Conservation (phyloP, 176 grass and related monocot genomes). For the Canna indica region DNA sequence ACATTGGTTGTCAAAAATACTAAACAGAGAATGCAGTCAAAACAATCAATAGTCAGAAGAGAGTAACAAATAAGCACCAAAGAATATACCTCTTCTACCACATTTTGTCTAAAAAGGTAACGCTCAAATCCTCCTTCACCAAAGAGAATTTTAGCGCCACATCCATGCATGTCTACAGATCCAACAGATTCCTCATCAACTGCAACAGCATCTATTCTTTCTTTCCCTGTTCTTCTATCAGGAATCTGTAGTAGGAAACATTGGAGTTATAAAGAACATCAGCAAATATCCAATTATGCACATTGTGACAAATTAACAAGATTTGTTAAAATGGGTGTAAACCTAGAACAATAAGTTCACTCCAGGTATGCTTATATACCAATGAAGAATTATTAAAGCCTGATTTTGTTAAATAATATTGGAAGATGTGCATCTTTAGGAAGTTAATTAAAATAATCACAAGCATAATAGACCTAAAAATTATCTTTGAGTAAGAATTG, state of each 20-base stretch:
- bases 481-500: too few relatives aligned
- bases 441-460: too few relatives aligned
- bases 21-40: not conserved
- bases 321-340: too few relatives aligned
- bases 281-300: too few relatives aligned
- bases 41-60: not conserved
- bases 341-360: too few relatives aligned
- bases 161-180: slow-evolving; percentile 25
- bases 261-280: not conserved
- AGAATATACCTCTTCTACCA: slow-evolving; percentile 21
- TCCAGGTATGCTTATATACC: too few relatives aligned
- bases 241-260: slow-evolving; percentile 32
- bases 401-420: too few relatives aligned
- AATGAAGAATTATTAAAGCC: too few relatives aligned
- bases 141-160: slow-evolving; percentile 57
- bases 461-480: too few relatives aligned
- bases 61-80: not conserved
- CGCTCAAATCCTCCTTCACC: slow-evolving; percentile 45
- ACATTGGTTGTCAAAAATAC: not conserved
- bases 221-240: slow-evolving; percentile 35
- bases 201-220: slow-evolving; percentile 61
- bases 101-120: slow-evolving; percentile 30
- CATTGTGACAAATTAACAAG: too few relatives aligned
- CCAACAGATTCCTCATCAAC: slow-evolving; percentile 57
- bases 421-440: too few relatives aligned